phyloP scores from a whole-genome alignment of 805 yeast genomes.

The Suhomyces kilbournensis region DNA sequence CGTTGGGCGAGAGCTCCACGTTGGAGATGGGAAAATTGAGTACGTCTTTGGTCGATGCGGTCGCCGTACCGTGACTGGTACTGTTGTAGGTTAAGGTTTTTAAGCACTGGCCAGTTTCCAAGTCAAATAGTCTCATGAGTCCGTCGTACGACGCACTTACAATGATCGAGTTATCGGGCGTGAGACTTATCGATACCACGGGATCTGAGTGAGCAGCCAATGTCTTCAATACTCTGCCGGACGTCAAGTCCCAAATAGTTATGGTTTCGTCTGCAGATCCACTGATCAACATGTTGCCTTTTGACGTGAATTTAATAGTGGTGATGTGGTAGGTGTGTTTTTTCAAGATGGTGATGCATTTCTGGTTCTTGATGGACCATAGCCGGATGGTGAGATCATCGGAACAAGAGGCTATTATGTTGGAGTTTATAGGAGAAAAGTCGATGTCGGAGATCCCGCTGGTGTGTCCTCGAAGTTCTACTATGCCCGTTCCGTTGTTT shows the following conservation, averaged over 20 bases:
- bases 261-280: slow-evolving; percentile 92
- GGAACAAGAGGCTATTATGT: slow-evolving; percentile 75
- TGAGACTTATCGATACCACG: slow-evolving; percentile 68
- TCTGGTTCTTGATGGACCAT: slow-evolving; percentile 58
- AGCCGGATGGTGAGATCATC: slow-evolving; percentile 80
- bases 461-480: slow-evolving; percentile 54
- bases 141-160: slow-evolving; percentile 92
- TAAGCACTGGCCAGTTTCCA: slow-evolving; percentile 85
- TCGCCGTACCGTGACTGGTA: slow-evolving; percentile 56
- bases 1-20: slow-evolving; percentile 76
- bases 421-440: slow-evolving; percentile 70
- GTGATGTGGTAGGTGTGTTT: slow-evolving; percentile 89
- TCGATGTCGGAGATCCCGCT: slow-evolving; percentile 71
- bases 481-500: slow-evolving; percentile 24
- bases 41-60: slow-evolving; percentile 52
- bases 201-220: slow-evolving; percentile 93
- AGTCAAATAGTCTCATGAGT: slow-evolving; percentile 82
- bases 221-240: slow-evolving; percentile 70
- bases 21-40: slow-evolving; percentile 68
- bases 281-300: slow-evolving; percentile 75
- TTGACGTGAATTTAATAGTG: slow-evolving; percentile 61
- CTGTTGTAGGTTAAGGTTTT: slow-evolving; percentile 80
- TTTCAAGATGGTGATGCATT: slow-evolving; percentile 48
- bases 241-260: slow-evolving; percentile 79
- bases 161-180: slow-evolving; percentile 76